phyloP scores from a whole-genome alignment of 495 filamentous ascomycete species.

The Tuber indicum region DNA sequence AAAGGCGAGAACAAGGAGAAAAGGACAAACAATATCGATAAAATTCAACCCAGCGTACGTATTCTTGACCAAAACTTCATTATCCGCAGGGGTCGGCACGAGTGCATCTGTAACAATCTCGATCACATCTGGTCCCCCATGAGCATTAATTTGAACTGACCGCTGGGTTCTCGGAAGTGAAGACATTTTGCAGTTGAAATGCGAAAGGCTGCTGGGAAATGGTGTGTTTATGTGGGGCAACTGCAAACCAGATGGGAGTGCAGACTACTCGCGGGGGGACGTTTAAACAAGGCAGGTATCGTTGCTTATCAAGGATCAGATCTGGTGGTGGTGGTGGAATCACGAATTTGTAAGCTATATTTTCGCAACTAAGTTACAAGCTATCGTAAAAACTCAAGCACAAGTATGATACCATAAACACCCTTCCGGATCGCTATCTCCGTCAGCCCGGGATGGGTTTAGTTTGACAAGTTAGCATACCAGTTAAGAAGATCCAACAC shows the following conservation, averaged over 20 bases:
- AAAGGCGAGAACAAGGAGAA: neutral
- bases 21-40: conserved; percentile 56
- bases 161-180: conserved; percentile 33
- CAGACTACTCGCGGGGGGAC: too few relatives aligned
- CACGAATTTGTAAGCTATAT: neutral
- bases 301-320: neutral
- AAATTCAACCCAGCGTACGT: conserved; percentile 81
- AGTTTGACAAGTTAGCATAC: too few relatives aligned
- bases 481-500: too few relatives aligned
- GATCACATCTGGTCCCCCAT: conserved; percentile 72
- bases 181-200: conserved; percentile 19
- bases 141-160: conserved; percentile 54
- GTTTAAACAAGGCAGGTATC: neutral
- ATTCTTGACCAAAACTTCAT: conserved; percentile 78
- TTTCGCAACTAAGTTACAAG: neutral
- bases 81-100: conserved; percentile 63
- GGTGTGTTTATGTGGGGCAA: neutral
- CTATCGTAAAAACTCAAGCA: too few relatives aligned
- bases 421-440: too few relatives aligned
- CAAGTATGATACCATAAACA: too few relatives aligned
- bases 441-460: too few relatives aligned
- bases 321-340: neutral
- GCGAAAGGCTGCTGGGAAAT: neutral
- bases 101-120: conserved; percentile 68
- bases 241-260: neutral